Evolutionary conservation across 2,329 filamentous ascomycete genomes (phyloP), one percentile per base, ranked within the genome.

Genomic region (Stagonosporopsis cucurbitacearum): DNA sequence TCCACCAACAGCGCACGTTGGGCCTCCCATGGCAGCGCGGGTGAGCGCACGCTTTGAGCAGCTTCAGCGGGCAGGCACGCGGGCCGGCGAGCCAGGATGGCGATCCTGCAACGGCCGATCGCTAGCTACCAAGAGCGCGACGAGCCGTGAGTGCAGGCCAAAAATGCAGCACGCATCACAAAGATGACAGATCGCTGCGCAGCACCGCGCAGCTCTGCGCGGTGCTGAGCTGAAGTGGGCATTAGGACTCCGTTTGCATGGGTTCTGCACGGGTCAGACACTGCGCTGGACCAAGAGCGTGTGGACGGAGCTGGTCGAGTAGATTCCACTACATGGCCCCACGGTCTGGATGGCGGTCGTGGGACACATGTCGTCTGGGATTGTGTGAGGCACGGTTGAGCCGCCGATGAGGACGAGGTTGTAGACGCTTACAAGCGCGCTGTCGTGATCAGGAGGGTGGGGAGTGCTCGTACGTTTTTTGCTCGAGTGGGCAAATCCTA

Each of bases 101-200:
- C 20, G 22, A 56, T 62, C 60, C 56, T 57, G 33, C 13, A 28
- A 15, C 39, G 44, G 60, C 54, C 43, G 62, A 65, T 63, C 60
- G 37, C 60, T 51, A 58, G 56, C 56, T 58, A 51, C 58, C 59
- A 52, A 63, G 54, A 50, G 40, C 26, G 39, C 54, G 36, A 23
- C 51, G 37, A 40, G 56, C 60, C 62, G 53, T 51, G 15, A 11
- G 4, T 56, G 53, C 53, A 56, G n/a, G 48, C 8, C 8, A 42
- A 51, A 44, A 48, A 43, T 28, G 47, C 47, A 48, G 20, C 15
- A 25, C 19, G 19, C 2, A 37, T 50, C 53, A 50, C 48, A 51
- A 22, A 50, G 35, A 48, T 50, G 49, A 45, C 35, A 33, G 40
- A 22, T 44, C 40, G 40, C 30, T 32, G 30, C 30, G 30, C 30